Evolutionary conservation across 768 basidiomycete genomes (phyloP).

Genomic region (Naganishia randhawae): DNA sequence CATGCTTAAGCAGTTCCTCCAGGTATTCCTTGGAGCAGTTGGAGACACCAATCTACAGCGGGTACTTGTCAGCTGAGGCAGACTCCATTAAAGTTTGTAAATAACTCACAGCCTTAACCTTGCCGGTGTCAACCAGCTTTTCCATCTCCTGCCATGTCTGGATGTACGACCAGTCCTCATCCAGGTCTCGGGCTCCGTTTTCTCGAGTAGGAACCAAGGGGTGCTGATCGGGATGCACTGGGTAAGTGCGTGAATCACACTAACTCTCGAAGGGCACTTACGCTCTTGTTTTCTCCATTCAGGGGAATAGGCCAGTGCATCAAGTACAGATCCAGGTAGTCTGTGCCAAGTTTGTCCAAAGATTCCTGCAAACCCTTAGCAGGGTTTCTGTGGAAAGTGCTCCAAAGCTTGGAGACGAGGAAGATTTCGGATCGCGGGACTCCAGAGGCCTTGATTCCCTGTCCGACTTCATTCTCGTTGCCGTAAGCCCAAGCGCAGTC

Average conservation of each 20-base stretch:
- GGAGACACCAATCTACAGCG: slow-evolving; percentile 59
- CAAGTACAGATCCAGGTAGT: slow-evolving; percentile 75
- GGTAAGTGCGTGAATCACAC: neutral
- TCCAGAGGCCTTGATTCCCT: slow-evolving; percentile 72
- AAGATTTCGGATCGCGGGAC: slow-evolving; percentile 71
- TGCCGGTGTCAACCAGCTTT: slow-evolving; percentile 56
- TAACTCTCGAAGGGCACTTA: neutral
- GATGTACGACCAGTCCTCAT: slow-evolving; percentile 66
- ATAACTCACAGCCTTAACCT: slow-evolving; percentile 42
- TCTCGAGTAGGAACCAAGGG: slow-evolving; percentile 36
- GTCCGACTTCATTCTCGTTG: slow-evolving; percentile 77
- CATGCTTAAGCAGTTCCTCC: slow-evolving; percentile 65
- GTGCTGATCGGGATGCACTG: neutral
- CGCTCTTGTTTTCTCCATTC: slow-evolving; percentile 51
- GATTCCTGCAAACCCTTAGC: slow-evolving; percentile 65
- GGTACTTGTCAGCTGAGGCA: neutral
- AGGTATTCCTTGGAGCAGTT: slow-evolving; percentile 70
- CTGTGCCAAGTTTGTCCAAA: slow-evolving; percentile 65
- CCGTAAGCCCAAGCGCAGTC: slow-evolving; percentile 66
- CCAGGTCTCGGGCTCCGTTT: slow-evolving; percentile 60
- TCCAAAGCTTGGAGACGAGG: slow-evolving; percentile 59
- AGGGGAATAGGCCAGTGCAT: slow-evolving; percentile 70
- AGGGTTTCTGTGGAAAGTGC: slow-evolving; percentile 58
- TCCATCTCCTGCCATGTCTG: slow-evolving; percentile 80
- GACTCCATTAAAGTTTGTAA: neutral